Evolutionary conservation across 495 filamentous ascomycete genomes (phyloP).

Genomic region (Lasiosphaeris hirsuta): DNA sequence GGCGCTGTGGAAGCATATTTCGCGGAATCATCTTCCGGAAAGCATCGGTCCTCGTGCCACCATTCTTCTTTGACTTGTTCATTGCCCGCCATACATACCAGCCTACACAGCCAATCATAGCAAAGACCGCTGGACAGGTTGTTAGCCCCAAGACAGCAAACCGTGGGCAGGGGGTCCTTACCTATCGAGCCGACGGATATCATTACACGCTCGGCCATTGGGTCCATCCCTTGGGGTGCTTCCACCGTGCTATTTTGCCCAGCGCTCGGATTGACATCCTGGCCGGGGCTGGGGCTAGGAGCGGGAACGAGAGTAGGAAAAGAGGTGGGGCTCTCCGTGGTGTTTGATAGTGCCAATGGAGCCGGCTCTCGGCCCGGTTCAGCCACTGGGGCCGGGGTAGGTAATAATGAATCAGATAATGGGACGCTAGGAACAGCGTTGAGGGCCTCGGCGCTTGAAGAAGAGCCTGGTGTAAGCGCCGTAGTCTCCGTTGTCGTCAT

Average conservation of each 20-base stretch:
- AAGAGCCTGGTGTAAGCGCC: neutral
- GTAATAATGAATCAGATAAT: too few relatives aligned
- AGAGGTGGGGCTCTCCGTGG: too few relatives aligned
- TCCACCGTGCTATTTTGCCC: constrained; percentile 10
- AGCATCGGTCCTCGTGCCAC: constrained; percentile 8
- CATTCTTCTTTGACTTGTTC: constrained; percentile 29
- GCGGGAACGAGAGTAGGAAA: too few relatives aligned
- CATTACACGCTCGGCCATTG: constrained; percentile 40
- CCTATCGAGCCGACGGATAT: constrained; percentile 50
- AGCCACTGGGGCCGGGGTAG: too few relatives aligned
- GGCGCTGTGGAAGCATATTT: neutral
- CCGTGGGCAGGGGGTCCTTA: constrained; percentile 21
- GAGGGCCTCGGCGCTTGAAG: neutral
- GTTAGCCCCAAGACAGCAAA: neutral
- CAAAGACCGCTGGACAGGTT: constrained; percentile 34
- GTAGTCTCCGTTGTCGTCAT: neutral
- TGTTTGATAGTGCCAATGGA: too few relatives aligned
- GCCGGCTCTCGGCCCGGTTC: too few relatives aligned
- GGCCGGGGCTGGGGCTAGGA: too few relatives aligned
- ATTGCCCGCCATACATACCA: constrained; percentile 38
- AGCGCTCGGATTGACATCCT: too few relatives aligned
- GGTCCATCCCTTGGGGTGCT: constrained; percentile 21
- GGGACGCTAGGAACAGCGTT: neutral
- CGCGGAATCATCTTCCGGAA: constrained; percentile 6
- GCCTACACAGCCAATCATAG: constrained; percentile 38